phyloP scores from a whole-genome alignment of 257 asterid species.

The Solanum neorickii region DNA sequence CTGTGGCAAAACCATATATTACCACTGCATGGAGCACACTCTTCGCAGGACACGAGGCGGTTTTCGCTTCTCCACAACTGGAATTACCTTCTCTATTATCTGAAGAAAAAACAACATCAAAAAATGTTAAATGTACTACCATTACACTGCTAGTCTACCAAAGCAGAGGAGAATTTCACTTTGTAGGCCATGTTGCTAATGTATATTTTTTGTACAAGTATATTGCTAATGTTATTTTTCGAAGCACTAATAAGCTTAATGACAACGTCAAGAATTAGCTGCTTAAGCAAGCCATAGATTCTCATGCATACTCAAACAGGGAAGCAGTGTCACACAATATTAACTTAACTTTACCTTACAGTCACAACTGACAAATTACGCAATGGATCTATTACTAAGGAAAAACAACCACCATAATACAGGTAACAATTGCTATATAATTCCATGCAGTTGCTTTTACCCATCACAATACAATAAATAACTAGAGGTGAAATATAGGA shows the following conservation, averaged over 20 bases:
- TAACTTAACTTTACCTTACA: neutral
- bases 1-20: neutral
- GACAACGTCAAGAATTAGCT: neutral
- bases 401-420: neutral
- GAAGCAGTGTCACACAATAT: neutral
- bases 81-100: conserved; percentile 79
- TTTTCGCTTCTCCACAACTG: conserved; percentile 59
- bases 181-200: neutral
- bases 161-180: neutral
- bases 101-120: conserved; percentile 13
- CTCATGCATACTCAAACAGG: neutral
- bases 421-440: neutral
- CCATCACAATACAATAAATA: neutral
- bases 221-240: neutral
- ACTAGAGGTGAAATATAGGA: neutral
- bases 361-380: neutral
- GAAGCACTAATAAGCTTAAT: neutral
- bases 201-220: neutral
- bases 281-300: neutral
- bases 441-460: neutral
- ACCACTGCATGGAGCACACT: conserved; percentile 47
- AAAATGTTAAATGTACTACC: neutral
- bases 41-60: conserved; percentile 38
- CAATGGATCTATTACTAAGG: neutral
- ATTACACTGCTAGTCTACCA: neutral